Evolutionary conservation across 139 green algal genomes (phyloP).

Genomic region (Coccomyxa sp.): DNA sequence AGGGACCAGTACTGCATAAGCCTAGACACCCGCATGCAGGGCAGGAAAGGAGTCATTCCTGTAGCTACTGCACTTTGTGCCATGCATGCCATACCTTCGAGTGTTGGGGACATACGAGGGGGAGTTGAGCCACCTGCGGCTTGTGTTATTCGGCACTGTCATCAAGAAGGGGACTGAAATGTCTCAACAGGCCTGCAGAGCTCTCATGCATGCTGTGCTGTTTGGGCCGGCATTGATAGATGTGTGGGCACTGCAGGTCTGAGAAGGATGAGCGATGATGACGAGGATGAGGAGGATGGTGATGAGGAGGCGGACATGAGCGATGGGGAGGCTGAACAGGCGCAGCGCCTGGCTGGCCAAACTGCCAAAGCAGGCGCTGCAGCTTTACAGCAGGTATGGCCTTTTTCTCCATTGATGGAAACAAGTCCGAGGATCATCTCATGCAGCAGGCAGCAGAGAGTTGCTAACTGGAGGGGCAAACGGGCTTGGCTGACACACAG

Average conservation of each 20-base stretch:
- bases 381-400: not conserved
- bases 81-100: not conserved
- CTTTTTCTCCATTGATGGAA: no score
- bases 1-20: not conserved
- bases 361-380: not conserved
- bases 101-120: not conserved
- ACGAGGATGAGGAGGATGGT: constrained; percentile 23
- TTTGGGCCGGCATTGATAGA: no score
- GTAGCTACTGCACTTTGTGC: not conserved
- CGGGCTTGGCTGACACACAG: no score
- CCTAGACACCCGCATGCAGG: not conserved
- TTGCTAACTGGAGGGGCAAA: no score
- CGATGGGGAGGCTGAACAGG: constrained; percentile 18
- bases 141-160: no score
- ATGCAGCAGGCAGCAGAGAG: no score
- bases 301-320: constrained; percentile 38
- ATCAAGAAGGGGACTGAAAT: no score
- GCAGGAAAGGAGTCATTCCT: not conserved
- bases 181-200: no score
- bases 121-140: not conserved
- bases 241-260: constrained; percentile 2
- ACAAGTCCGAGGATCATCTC: no score
- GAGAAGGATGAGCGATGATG: constrained; percentile 11
- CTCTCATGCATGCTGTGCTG: no score
- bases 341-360: not conserved